Percentiles rank a stretch among this genome's conserved stretches.
phyloP scores from a whole-genome alignment of 768 basidiomycete species.

The Dacryopinax spathularia region DNA sequence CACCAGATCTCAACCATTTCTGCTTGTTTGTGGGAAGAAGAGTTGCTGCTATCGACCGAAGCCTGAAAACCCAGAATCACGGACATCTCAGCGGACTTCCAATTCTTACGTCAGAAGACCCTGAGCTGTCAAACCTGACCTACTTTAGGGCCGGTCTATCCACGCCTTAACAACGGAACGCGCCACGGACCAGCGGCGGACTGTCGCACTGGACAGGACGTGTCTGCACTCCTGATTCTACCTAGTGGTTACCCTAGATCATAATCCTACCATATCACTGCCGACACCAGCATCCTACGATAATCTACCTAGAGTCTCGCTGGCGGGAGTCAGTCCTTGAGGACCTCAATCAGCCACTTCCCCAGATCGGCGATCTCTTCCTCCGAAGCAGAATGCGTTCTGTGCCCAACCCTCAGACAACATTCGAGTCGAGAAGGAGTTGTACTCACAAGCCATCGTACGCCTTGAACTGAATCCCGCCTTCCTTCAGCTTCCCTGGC shows the following conservation, averaged over 20 bases:
- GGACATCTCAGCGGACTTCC: not conserved
- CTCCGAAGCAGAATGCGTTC: constrained; percentile 45
- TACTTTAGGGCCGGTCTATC: no score
- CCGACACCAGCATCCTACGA: no score
- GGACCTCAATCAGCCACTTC: constrained; percentile 45
- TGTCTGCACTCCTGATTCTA: no score
- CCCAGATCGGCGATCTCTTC: constrained; percentile 58
- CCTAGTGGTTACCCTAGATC: no score
- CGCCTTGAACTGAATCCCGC: constrained; percentile 8
- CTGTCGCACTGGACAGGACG: no score
- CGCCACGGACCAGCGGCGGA: no score
- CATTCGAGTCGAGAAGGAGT: constrained; percentile 11
- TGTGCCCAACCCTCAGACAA: constrained; percentile 12
- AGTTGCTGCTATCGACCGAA: no score
- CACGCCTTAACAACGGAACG: not conserved
- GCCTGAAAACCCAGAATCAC: no score
- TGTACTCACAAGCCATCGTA: constrained; percentile 3
- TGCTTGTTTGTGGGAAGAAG: no score
- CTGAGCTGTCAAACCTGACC: not conserved
- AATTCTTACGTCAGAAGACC: not conserved
- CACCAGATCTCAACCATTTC: no score
- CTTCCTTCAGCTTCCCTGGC: constrained; percentile 10
- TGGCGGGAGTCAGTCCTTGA: constrained; percentile 3
- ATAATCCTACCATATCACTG: no score
- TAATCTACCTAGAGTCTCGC: no score